A percentile compares a stretch with the other conserved stretches of the same genome.
Conservation (phyloP, 805 yeast genomes). For the Sugiyamaella americana region DNA sequence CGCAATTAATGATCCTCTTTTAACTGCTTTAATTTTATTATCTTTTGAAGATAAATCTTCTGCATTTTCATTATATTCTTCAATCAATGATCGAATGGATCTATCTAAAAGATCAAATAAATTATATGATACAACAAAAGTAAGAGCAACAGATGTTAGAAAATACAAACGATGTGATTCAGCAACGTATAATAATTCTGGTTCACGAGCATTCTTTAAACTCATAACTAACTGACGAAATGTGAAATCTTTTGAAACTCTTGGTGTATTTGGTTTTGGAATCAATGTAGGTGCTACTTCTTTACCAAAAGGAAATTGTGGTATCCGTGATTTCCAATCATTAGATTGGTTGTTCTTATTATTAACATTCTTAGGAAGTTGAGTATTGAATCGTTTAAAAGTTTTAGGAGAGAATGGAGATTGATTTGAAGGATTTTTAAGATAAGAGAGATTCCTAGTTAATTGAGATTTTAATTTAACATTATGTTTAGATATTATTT, state of each 20-base stretch:
- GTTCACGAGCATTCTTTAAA: constrained; percentile 48
- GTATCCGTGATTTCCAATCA: constrained; percentile 52
- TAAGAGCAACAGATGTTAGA: constrained; percentile 59
- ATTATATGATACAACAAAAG: constrained; percentile 65
- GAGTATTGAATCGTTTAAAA: constrained; percentile 5
- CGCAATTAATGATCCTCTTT: constrained; percentile 35
- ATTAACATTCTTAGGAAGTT: constrained; percentile 14
- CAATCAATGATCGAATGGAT: constrained; percentile 46
- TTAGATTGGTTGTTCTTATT: constrained; percentile 32
- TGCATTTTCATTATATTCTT: constrained; percentile 48
- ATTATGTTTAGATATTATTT: no score
- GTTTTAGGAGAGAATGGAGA: neutral
- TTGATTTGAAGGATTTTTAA: no score
- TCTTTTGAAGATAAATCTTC: constrained; percentile 39
- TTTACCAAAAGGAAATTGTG: constrained; percentile 58
- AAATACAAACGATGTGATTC: constrained; percentile 79
- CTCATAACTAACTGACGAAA: constrained; percentile 58
- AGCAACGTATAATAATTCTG: constrained; percentile 74
- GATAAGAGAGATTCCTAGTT: no score
- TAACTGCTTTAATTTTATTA: constrained; percentile 33
- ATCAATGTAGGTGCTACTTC: constrained; percentile 60
- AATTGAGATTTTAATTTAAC: no score
- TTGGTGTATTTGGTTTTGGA: constrained; percentile 75
- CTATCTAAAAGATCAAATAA: constrained; percentile 48
- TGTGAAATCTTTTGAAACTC: constrained; percentile 49